A percentile compares a stretch with the other conserved stretches of the same genome.
Conservation (phyloP, 2,329 filamentous ascomycete species). For the Chlorencoelia australis region DNA sequence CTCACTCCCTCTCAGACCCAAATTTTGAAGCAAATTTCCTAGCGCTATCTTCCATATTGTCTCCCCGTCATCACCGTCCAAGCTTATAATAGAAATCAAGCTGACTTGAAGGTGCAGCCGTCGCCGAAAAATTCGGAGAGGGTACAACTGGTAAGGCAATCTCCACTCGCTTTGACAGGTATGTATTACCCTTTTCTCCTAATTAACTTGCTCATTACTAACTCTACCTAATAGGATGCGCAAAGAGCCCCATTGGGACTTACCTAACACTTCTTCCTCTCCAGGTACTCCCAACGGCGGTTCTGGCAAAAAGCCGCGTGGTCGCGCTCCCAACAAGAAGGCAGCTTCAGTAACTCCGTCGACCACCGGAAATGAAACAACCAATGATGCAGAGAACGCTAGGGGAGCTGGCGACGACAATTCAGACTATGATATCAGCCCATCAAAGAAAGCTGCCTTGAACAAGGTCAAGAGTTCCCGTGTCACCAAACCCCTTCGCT, state of each 20-base stretch:
- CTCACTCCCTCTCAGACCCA: not conserved
- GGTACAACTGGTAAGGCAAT: slow-evolving; percentile 23
- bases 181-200: not conserved
- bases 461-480: slow-evolving; percentile 18
- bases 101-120: slow-evolving; percentile 24
- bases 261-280: slow-evolving; percentile 7
- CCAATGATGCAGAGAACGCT: slow-evolving; percentile 2
- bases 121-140: slow-evolving; percentile 20
- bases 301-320: slow-evolving; percentile 3
- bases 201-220: not conserved
- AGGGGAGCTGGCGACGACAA: slow-evolving; percentile 13
- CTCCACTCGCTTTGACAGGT: slow-evolving; percentile 20
- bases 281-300: slow-evolving; percentile 8
- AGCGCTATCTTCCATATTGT: slow-evolving; percentile 1
- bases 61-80: slow-evolving; percentile 7
- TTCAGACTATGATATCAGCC: slow-evolving; percentile 1
- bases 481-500: too few relatives aligned
- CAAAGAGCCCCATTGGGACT: slow-evolving; percentile 18
- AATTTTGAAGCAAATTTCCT: slow-evolving; percentile 6
- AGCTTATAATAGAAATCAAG: slow-evolving; percentile 6
- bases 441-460: slow-evolving; percentile 10
- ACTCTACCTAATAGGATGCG: slow-evolving; percentile 5
- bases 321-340: slow-evolving; percentile 4
- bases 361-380: not conserved
- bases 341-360: not conserved